Percentiles rank a stretch among this genome's conserved stretches.
Conservation (phyloP, 441 rosid genomes). For the Raphanus hybrid region DNA sequence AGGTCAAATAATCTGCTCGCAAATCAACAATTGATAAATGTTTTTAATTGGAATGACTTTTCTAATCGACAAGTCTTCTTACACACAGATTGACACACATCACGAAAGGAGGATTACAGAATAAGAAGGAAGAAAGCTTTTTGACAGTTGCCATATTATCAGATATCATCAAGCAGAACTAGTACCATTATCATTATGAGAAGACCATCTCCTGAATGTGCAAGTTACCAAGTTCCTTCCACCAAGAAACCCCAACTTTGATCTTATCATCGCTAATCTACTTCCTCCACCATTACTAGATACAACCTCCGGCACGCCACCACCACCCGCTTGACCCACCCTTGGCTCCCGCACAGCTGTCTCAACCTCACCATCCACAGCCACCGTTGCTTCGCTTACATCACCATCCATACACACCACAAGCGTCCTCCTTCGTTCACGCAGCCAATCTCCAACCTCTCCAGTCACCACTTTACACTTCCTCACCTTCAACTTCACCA, state of each 20-base stretch:
- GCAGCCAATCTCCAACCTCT: slow-evolving; percentile 56
- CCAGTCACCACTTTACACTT: slow-evolving; percentile 59
- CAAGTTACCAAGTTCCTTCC: slow-evolving; percentile 63
- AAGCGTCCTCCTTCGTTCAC: slow-evolving; percentile 50
- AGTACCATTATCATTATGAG: slow-evolving; percentile 47
- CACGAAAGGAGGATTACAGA: background rate
- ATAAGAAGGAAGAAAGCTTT: background rate
- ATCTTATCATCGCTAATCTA: slow-evolving; percentile 55
- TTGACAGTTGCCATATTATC: slow-evolving; percentile 27
- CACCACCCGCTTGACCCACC: slow-evolving; percentile 19
- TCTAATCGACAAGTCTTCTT: slow-evolving; percentile 24
- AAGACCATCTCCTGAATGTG: slow-evolving; percentile 66
- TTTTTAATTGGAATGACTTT: slow-evolving; percentile 20
- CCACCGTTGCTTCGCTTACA: slow-evolving; percentile 31
- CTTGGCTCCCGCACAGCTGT: slow-evolving; percentile 40
- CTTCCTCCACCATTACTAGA: slow-evolving; percentile 49
- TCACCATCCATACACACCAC: slow-evolving; percentile 56
- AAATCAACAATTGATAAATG: slow-evolving; percentile 25
- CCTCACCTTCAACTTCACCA: slow-evolving; percentile 67
- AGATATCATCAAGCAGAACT: slow-evolving; percentile 51
- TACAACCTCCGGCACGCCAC: slow-evolving; percentile 34
- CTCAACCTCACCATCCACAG: slow-evolving; percentile 45
- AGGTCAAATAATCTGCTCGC: background rate
- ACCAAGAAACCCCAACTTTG: slow-evolving; percentile 53
- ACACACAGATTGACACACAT: slow-evolving; percentile 15